phyloP scores from a whole-genome alignment of 139 green algal genomes.

The Helicosporidium sp. region DNA sequence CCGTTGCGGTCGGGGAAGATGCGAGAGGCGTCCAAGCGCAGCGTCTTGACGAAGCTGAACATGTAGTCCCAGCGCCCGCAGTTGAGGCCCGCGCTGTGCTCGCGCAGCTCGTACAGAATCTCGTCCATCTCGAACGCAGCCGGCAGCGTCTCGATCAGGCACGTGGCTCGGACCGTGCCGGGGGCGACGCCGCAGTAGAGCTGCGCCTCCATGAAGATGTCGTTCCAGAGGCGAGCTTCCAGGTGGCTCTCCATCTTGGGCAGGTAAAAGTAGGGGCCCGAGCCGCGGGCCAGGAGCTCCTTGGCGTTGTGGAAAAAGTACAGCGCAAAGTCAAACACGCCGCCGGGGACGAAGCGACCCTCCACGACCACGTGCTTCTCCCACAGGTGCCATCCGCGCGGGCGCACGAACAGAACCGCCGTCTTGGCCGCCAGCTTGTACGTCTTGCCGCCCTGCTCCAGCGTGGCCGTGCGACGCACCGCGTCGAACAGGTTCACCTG shows the following conservation, averaged over 20 bases:
- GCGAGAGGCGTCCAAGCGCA: constrained; percentile 42
- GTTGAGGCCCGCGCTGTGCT: constrained; percentile 63
- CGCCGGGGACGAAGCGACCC: constrained; percentile 33
- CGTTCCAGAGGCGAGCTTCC: constrained; percentile 61
- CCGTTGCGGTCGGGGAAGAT: constrained; percentile 54
- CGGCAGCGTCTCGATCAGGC: constrained; percentile 73
- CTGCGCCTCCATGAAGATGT: constrained; percentile 35
- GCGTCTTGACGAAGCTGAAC: constrained; percentile 76
- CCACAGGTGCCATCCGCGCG: constrained; percentile 54
- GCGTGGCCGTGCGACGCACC: constrained; percentile 29
- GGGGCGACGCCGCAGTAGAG: constrained; percentile 17
- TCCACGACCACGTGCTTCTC: constrained; percentile 66
- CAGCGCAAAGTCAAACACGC: constrained; percentile 68
- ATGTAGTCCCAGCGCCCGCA: constrained; percentile 85
- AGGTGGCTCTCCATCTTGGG: constrained; percentile 79
- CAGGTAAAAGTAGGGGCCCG: constrained; percentile 72
- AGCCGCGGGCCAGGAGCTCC: constrained; percentile 11
- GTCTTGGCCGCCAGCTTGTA: constrained; percentile 38
- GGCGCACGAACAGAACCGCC: constrained; percentile 13
- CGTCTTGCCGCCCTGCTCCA: constrained; percentile 39
- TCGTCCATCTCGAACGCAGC: constrained; percentile 84
- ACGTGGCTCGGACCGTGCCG: constrained; percentile 60
- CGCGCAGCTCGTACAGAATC: constrained; percentile 70
- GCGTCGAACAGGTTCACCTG: constrained; percentile 17
- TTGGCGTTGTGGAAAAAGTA: constrained; percentile 72